Conservation (phyloP, 345 rosid species). For the Dimocarpus longan region DNA sequence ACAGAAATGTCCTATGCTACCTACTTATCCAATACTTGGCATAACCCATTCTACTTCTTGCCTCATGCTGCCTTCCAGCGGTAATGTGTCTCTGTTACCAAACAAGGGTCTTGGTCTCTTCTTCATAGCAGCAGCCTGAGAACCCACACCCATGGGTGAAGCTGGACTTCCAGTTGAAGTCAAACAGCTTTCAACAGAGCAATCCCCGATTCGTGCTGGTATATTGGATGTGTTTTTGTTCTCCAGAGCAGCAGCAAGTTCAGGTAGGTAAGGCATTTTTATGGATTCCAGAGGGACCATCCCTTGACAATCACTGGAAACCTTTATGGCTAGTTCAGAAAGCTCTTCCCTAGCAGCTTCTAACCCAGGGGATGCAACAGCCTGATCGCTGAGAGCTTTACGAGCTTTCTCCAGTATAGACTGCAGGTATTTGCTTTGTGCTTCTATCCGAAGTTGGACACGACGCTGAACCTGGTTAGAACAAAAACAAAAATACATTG, state of each 20-base stretch:
- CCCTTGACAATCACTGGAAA: constrained; percentile 59
- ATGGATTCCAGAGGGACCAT: constrained; percentile 49
- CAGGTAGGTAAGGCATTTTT: constrained; percentile 56
- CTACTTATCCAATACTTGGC: constrained; percentile 54
- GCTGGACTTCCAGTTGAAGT: constrained; percentile 65
- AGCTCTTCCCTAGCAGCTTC: constrained; percentile 88
- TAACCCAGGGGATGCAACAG: constrained; percentile 60
- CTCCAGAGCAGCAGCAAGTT: constrained; percentile 64
- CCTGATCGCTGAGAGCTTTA: constrained; percentile 79
- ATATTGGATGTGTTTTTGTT: constrained; percentile 43
- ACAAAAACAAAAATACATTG: constrained; percentile 12
- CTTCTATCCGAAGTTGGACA: constrained; percentile 85
- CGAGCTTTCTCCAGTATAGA: constrained; percentile 90
- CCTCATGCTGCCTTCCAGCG: constrained; percentile 49
- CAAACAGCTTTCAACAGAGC: constrained; percentile 76
- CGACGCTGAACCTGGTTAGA: constrained; percentile 75
- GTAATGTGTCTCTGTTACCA: constrained; percentile 50
- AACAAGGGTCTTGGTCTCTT: constrained; percentile 59
- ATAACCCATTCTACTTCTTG: constrained; percentile 77
- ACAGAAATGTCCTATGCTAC: constrained; percentile 23
- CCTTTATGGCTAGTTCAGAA: constrained; percentile 81
- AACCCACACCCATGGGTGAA: constrained; percentile 48
- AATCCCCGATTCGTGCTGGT: constrained; percentile 53
- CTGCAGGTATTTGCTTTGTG: constrained; percentile 89
- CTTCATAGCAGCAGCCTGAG: constrained; percentile 54